These are phyloP conservation scores for Lentinus tigrinus DNA, from an alignment of 768 basidiomycete genomes.

Conservation along the genomic window DNA sequence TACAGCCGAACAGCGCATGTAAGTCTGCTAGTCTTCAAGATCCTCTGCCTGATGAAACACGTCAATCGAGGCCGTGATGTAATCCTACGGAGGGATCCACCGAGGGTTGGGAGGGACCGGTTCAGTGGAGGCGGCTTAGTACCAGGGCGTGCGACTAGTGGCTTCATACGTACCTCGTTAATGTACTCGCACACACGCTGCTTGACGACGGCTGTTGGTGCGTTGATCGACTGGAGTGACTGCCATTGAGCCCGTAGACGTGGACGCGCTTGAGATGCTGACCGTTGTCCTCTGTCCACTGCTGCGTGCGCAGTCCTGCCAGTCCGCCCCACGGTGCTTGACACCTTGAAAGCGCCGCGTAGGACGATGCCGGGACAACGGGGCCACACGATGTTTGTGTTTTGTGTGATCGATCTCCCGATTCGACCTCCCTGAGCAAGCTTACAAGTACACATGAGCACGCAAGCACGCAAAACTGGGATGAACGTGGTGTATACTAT, in stretches of 20 bases:
- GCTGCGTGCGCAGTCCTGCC: no score
- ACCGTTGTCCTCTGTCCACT: slow-evolving; percentile 58
- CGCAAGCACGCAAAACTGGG: no score
- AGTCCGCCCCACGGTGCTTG: no score
- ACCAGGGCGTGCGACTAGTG: neutral
- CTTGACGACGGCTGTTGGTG: slow-evolving; percentile 69
- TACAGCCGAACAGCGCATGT: slow-evolving; percentile 86
- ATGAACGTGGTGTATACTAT: no score
- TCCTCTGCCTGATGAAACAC: slow-evolving; percentile 91
- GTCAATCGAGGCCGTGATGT: slow-evolving; percentile 81
- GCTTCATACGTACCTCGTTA: slow-evolving; percentile 59
- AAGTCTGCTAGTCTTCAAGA: slow-evolving; percentile 87
- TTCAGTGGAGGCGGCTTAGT: neutral
- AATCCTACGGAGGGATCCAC: slow-evolving; percentile 53
- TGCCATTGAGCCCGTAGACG: slow-evolving; percentile 93
- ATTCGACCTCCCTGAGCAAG: no score
- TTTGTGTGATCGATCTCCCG: no score
- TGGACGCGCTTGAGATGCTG: slow-evolving; percentile 88
- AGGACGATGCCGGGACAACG: no score
- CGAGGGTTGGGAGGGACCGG: neutral
- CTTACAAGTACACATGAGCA: no score
- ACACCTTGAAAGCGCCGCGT: no score
- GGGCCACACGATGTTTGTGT: no score
- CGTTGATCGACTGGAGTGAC: slow-evolving; percentile 46
- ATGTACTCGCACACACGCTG: slow-evolving; percentile 91